Percentiles rank a stretch among this genome's conserved stretches.
Evolutionary conservation across 495 filamentous ascomycete genomes (phyloP).

Genomic region (Aspergillus campestris): DNA sequence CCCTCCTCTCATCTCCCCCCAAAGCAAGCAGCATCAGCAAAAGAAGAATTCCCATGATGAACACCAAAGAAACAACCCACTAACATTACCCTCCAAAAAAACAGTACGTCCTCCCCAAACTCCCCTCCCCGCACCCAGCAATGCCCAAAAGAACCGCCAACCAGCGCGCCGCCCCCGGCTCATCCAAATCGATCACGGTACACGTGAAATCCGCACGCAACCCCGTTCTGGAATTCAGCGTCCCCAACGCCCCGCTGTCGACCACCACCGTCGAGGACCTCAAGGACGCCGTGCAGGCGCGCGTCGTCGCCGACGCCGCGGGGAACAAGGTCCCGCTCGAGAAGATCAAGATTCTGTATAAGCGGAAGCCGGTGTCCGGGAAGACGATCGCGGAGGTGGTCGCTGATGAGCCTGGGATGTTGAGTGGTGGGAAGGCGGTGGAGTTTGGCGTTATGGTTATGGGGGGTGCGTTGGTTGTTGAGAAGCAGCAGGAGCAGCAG

Average conservation of each 20-base stretch:
- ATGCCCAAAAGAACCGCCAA: constrained; percentile 40
- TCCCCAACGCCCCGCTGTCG: constrained; percentile 48
- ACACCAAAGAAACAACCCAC: constrained; percentile 6
- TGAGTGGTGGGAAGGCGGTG: constrained; percentile 36
- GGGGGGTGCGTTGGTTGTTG: constrained; percentile 42
- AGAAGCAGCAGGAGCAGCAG: constrained; percentile 19
- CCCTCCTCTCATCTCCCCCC: constrained; percentile 3
- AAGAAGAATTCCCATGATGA: background rate
- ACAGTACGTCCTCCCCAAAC: constrained; percentile 40
- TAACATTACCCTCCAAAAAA: too few relatives aligned
- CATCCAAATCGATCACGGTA: constrained; percentile 46
- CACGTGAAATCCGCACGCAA: constrained; percentile 68
- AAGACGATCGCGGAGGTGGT: constrained; percentile 46
- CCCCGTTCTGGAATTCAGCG: constrained; percentile 51
- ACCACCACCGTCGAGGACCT: constrained; percentile 66
- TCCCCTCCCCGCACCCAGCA: constrained; percentile 37
- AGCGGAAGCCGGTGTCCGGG: constrained; percentile 69
- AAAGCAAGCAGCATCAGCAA: background rate
- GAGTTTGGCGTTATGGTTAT: constrained; percentile 87
- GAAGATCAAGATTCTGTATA: constrained; percentile 75
- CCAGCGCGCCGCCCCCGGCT: constrained; percentile 33
- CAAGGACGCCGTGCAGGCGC: constrained; percentile 51
- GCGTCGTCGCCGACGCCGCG: constrained; percentile 30
- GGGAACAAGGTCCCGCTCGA: constrained; percentile 36
- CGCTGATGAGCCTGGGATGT: constrained; percentile 30